These are phyloP conservation scores for Wickerhamiella nectarea DNA, from an alignment of 805 yeast species.

Conservation along the genomic window DNA sequence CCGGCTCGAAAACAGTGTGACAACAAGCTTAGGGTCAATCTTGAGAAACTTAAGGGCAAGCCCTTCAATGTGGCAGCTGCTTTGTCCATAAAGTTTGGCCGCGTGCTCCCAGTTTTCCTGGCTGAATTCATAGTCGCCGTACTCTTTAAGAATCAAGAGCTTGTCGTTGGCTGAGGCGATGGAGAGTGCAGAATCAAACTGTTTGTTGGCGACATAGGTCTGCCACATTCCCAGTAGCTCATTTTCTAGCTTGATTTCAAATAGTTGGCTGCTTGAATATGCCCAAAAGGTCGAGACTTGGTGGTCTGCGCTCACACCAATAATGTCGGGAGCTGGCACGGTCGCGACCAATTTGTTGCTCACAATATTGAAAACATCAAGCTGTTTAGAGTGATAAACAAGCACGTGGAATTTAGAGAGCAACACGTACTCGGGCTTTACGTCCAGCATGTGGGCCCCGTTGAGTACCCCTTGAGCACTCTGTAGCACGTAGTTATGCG, in stretches of 20 bases:
- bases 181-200: constrained; percentile 54
- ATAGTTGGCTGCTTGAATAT: constrained; percentile 44
- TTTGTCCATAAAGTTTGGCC: constrained; percentile 47
- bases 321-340: constrained; percentile 27
- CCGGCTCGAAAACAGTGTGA: constrained; percentile 13
- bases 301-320: constrained; percentile 40
- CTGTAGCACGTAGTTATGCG: background rate
- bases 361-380: constrained; percentile 29
- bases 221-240: constrained; percentile 71
- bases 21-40: constrained; percentile 30
- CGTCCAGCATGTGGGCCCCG: background rate
- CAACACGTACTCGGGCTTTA: constrained; percentile 19
- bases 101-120: constrained; percentile 24
- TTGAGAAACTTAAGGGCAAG: constrained; percentile 46
- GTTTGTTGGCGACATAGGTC: constrained; percentile 35
- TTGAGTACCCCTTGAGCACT: background rate
- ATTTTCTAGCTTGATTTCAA: constrained; percentile 50
- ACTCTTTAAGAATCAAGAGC: constrained; percentile 38
- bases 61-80: constrained; percentile 55
- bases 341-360: constrained; percentile 31
- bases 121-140: constrained; percentile 39
- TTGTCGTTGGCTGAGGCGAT: constrained; percentile 24
- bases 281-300: constrained; percentile 59
- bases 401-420: constrained; percentile 44
- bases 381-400: constrained; percentile 26